Evolutionary conservation across 768 basidiomycete genomes (phyloP), one percentile per base, ranked within the genome.

Genomic region (Macrolepiota albuminosa): DNA sequence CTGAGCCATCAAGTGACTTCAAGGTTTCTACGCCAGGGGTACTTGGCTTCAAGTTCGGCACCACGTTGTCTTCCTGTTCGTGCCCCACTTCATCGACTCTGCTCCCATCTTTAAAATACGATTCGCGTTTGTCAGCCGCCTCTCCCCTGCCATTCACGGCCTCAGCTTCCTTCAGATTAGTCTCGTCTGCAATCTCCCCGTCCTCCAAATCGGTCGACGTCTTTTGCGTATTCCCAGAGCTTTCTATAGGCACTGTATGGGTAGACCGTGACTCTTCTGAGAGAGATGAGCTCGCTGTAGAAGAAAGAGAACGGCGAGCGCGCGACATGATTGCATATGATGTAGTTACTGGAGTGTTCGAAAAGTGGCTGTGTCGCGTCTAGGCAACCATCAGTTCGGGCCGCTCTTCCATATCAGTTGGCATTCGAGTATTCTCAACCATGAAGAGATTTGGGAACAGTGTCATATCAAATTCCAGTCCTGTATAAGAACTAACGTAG

Each of bases 171-270:
- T 46, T 39, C 16, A 39, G 4, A 31, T 50, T 61, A 39, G 33
- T 48, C 49, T 61, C 65, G 36, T 66, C 65, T 36, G 56, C 54
- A 21, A 66, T 66, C 58, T 66, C 65, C 21, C 65, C 65, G n/a
- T 66, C 65, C 37, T 66, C 65, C 47, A 66, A 40, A 58, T 66
- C 55, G 14, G 21, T 31, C 26, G 47, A 21, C 29, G 57, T 13
- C 13, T 24, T 58, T 24, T 50, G n/a, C 3, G 48, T 29, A 11
- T n/a, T 24, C 4, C n/a, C 47, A 18, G 26, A 9, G 39, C 3
- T 31, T 21, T 2, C n/a, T 9, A 13, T 40, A 21, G 36, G 21
- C 13, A 47, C 16, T 57, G 36, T 4, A 36, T 16, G 8, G 1
- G 13, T n/a, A 36, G 45, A 8, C 31, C 18, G 36, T 26, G 29